Evolutionary conservation across 164 flowering plant species (phyloP), one percentile per base, ranked within the genome.

Genomic region (Sextonia rubra): DNA sequence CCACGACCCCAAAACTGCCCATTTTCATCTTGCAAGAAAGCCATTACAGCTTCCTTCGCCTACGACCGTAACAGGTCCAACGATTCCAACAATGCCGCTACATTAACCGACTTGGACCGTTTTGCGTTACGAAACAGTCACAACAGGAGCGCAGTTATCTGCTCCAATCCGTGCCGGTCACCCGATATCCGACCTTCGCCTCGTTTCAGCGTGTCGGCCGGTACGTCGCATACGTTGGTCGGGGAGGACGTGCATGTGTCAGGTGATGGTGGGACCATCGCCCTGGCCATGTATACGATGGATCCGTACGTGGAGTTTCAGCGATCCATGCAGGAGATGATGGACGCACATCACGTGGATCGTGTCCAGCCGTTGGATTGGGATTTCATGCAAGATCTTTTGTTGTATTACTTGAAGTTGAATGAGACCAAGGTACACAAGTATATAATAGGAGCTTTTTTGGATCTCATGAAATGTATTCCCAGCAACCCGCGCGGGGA

Each of bases 321-420:
- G 70, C 70, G 74, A 12, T 93, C 97, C 60, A 93, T 93, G 96
- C 73, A 77, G 69, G 93, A 89, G 68, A 64, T 77, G 73, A 65
- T 77, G 15, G 90, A 86, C 23, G 86, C 79, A 0, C 74, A 83
- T n/a, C 0, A 69, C 18, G n/a, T 69, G 60, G 64, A 73, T 0
- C 49, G 64, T 5, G 1, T 68, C 0, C 80, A 66, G 37, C 47
- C 66, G 23, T 79, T 88, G 23, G 93, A 94, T 71, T 91, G 97
- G 94, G 90, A 87, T 27, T 92, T 83, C 83, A 80, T 92, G 94
- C 92, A 91, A 73, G 95, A 90, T 77, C 81, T 94, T 3, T 72
- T 94, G 73, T 83, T 91, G 71, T 86, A 90, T 71, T 94, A 81
- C 79, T 71, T 94, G 73, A 83, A 82, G 44, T 65, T 92, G 78